These are phyloP conservation scores for Solanum sparsipilum DNA, from an alignment of 257 asterid species.

Conservation along the genomic window DNA sequence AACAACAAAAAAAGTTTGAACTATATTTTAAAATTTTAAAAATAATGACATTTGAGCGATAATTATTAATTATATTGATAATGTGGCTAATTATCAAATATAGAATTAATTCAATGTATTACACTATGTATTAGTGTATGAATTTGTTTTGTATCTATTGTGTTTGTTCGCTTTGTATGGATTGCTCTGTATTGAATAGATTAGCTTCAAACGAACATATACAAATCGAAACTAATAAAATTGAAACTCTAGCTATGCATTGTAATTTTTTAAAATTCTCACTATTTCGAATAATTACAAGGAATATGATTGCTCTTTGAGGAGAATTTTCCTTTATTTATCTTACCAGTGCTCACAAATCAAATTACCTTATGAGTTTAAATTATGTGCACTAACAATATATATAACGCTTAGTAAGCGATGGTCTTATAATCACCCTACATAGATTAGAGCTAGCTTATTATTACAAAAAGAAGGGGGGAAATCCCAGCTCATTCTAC, in stretches of 20 bases:
- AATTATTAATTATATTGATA: neutral
- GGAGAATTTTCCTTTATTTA: too few relatives aligned
- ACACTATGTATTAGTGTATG: neutral
- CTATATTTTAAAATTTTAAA: too few relatives aligned
- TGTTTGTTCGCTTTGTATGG: neutral
- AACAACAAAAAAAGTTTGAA: too few relatives aligned
- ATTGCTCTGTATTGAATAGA: too few relatives aligned
- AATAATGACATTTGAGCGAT: neutral
- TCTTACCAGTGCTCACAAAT: neutral
- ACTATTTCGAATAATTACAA: too few relatives aligned
- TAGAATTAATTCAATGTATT: neutral
- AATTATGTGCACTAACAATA: neutral
- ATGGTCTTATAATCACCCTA: too few relatives aligned
- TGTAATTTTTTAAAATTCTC: neutral
- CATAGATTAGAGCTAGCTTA: too few relatives aligned
- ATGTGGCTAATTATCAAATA: neutral
- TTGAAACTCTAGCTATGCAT: neutral
- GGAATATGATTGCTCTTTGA: too few relatives aligned
- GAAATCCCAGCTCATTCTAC: too few relatives aligned
- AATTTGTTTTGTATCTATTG: too few relatives aligned
- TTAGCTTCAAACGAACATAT: neutral
- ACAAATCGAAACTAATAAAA: neutral
- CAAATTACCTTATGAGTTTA: neutral
- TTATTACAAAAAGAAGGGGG: too few relatives aligned
- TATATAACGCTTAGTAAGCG: neutral